phyloP scores from a whole-genome alignment of 331 rosid species.

The Quercus tomentella region DNA sequence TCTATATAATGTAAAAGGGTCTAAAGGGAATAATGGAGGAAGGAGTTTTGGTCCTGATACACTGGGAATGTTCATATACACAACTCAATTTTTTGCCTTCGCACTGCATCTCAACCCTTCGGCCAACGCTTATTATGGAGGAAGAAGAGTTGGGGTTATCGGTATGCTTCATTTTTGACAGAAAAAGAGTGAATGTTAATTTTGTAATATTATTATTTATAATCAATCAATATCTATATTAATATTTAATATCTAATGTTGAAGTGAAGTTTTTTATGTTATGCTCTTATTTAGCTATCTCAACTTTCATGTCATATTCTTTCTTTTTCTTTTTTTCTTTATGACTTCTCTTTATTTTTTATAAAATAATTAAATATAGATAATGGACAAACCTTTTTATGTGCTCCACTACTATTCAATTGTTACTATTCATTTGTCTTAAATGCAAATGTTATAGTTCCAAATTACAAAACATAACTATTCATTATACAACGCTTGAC shows the following conservation, averaged over 20 bases:
- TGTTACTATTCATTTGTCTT: no score
- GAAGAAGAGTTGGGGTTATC: not conserved
- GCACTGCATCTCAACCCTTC: not conserved
- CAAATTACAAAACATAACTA: no score
- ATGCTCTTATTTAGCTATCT: fast-evolving
- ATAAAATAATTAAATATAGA: no score
- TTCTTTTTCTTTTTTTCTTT: fast-evolving
- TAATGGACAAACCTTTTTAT: no score
- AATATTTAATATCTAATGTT: no score
- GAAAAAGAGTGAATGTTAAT: not conserved
- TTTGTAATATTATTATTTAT: not conserved
- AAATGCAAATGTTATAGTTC: no score
- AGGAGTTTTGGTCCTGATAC: not conserved
- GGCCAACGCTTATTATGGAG: slow-evolving; percentile 2
- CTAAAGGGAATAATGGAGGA: not conserved
- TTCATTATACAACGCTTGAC: no score
- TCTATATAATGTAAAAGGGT: not conserved
- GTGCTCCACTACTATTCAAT: no score
- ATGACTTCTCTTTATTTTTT: no score
- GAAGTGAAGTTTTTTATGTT: no score
- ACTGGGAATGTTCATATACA: slow-evolving; percentile 4
- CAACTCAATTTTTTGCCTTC: slow-evolving; percentile 1
- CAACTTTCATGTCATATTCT: no score
- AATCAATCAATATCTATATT: no score
- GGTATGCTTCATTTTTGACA: not conserved